phyloP scores from a whole-genome alignment of 2,329 filamentous ascomycete genomes.

The Xylaria sp. region DNA sequence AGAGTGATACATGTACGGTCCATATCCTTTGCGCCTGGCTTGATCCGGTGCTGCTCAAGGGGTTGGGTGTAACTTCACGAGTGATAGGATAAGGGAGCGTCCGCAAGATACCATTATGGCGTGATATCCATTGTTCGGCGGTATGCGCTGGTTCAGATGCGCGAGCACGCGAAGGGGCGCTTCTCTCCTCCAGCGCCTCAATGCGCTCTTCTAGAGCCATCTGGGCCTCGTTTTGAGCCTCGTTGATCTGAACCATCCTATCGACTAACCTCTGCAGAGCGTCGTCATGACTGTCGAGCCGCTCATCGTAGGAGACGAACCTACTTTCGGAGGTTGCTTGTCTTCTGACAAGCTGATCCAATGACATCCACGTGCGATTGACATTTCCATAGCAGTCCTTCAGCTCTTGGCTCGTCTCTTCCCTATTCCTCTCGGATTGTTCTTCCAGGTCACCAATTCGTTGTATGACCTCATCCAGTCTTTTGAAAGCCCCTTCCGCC shows the following conservation, averaged over 20 bases:
- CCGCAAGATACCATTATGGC: constrained; percentile 12
- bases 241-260: constrained; percentile 45
- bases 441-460: constrained; percentile 51
- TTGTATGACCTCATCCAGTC: constrained; percentile 33
- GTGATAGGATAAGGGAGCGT: constrained; percentile 5
- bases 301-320: constrained; percentile 37
- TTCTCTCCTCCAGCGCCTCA: constrained; percentile 42
- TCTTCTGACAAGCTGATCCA: constrained; percentile 41
- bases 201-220: constrained; percentile 51
- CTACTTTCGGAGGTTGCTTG: constrained; percentile 36
- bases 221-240: constrained; percentile 46
- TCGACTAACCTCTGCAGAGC: constrained; percentile 43
- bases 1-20: constrained; percentile 56
- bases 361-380: constrained; percentile 48
- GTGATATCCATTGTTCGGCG: constrained; percentile 9
- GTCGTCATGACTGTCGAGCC: constrained; percentile 37
- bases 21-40: constrained; percentile 33
- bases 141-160: constrained; percentile 26
- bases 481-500: constrained; percentile 40
- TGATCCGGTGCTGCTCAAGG: not conserved
- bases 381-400: constrained; percentile 52
- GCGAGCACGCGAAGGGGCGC: constrained; percentile 25
- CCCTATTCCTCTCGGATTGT: constrained; percentile 46
- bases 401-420: constrained; percentile 48
- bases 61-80: constrained; percentile 4